Conservation (phyloP, 2,329 filamentous ascomycete species). For the Lasiodiplodia theobromae region DNA sequence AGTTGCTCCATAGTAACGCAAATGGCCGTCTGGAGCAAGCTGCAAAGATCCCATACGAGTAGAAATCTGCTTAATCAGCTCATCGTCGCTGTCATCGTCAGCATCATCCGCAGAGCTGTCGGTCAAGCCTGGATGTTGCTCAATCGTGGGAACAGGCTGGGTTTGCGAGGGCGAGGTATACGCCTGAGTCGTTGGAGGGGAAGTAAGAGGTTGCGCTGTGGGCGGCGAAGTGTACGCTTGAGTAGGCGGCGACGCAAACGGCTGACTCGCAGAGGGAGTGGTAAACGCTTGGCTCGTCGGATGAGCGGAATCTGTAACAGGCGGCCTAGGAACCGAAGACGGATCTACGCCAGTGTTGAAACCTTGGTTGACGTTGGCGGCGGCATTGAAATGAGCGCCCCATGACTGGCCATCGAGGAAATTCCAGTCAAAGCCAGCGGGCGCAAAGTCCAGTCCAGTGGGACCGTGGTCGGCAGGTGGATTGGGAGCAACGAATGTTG, state of each 20-base stretch:
- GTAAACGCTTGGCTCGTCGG: conserved; percentile 17
- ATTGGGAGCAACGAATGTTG: conserved; percentile 4
- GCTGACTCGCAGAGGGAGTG: conserved; percentile 15
- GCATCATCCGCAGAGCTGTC: conserved; percentile 26
- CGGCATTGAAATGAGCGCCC: conserved; percentile 1
- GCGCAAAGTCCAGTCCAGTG: conserved; percentile 20
- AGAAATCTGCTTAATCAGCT: conserved; percentile 30
- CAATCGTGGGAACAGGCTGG: conserved; percentile 17
- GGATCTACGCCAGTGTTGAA: conserved; percentile 25
- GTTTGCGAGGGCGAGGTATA: conserved; percentile 16
- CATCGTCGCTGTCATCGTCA: conserved; percentile 30
- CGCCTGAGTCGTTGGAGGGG: conserved; percentile 22
- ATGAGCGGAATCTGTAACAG: conserved; percentile 9
- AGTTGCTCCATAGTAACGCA: conserved; percentile 29
- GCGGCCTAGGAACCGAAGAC: conserved; percentile 13
- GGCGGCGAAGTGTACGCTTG: conserved; percentile 24
- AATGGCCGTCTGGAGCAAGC: conserved; percentile 28
- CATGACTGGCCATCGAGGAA: conserved; percentile 27
- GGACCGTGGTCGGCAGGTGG: conserved; percentile 20
- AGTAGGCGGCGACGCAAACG: conserved; percentile 8
- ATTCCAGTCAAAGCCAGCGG: conserved; percentile 30
- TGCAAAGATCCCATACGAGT: conserved; percentile 29
- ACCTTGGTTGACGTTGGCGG: conserved; percentile 11
- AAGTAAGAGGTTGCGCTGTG: neutral
- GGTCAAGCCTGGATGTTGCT: conserved; percentile 21